Base-by-base conservation (phyloP, 345 rosid species). In the Psidium friedrichsthalianum region DNA sequence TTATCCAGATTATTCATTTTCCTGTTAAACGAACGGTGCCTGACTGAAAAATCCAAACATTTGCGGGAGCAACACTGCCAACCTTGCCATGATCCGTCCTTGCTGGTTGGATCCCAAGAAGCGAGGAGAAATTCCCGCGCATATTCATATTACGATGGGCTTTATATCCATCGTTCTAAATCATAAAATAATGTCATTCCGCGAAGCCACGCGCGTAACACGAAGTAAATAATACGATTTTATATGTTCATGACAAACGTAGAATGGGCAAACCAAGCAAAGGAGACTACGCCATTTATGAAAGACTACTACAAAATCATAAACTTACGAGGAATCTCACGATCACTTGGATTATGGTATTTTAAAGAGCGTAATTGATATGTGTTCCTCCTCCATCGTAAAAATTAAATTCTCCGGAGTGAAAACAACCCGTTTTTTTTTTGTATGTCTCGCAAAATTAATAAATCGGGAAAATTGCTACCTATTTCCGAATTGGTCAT, bases 291-390 rank as follows among this genome's bases (percentile, higher is more conserved):
- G 0, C 3, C 14, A 18, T 15, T 61, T 3, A 16, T 29, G 5
- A 7, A 64, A 1, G 36, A 3, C 36, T 36, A 15, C 2, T 15
- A 29, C 42, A 29, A 29, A 64, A 0, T 0, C 4, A 1, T 0
- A 64, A 64, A 64, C 8, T 29, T 7, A 1, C 1, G 16, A 64
- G 14, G 11, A 64, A 5, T 27, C 44, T 16, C 5, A 3, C 0
- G 5, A 56, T 56, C 59, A 3, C 25, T 9, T 3, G 55, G 11
- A 24, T 9, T 22, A 22, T 1, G 12, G n/a, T 3, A 3, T 11
- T 18, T 69, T 20, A 2, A 9, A 2, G 22, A 24, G 25, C 2
- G 13, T 1, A 24, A 69, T 69, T 0, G 47, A 9, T 36, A 18
- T 2, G 6, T 69, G 0, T 2, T 69, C 1, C 20, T 69, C 8